Conservation (phyloP, 2,329 filamentous ascomycete genomes). For the Byssochlamys sp. region DNA sequence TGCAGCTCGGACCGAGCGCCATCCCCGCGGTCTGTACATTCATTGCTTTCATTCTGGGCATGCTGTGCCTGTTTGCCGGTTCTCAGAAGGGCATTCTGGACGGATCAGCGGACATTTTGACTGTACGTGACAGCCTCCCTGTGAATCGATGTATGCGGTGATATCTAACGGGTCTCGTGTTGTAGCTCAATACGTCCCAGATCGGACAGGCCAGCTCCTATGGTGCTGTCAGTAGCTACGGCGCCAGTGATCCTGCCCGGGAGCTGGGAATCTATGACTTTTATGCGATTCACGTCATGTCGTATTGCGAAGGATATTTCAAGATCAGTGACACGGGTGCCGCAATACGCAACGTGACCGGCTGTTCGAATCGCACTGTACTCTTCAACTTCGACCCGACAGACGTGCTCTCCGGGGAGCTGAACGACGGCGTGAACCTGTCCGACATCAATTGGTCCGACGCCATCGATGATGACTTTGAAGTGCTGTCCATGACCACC, state of each 20-base stretch:
- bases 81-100: slow-evolving; percentile 48
- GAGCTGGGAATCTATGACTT: slow-evolving; percentile 50
- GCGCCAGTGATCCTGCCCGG: slow-evolving; percentile 33
- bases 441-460: slow-evolving; percentile 48
- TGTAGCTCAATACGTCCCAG: slow-evolving; percentile 48
- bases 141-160: neutral
- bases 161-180: neutral
- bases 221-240: slow-evolving; percentile 13
- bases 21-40: slow-evolving; percentile 44
- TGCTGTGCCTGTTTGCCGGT: slow-evolving; percentile 54
- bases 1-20: slow-evolving; percentile 17
- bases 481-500: slow-evolving; percentile 41
- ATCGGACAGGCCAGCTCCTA: slow-evolving; percentile 35
- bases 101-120: slow-evolving; percentile 45
- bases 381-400: slow-evolving; percentile 51
- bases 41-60: slow-evolving; percentile 48
- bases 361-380: slow-evolving; percentile 45
- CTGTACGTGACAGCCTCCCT: slow-evolving; percentile 29
- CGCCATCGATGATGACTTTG: slow-evolving; percentile 45
- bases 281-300: slow-evolving; percentile 52
- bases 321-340: slow-evolving; percentile 28
- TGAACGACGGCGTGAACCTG: slow-evolving; percentile 42
- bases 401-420: slow-evolving; percentile 39
- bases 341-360: slow-evolving; percentile 39
- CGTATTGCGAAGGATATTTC: slow-evolving; percentile 46